These are phyloP conservation scores for Euptelea pleiosperma DNA, from an alignment of 164 flowering plant species.

Conservation along the genomic window DNA sequence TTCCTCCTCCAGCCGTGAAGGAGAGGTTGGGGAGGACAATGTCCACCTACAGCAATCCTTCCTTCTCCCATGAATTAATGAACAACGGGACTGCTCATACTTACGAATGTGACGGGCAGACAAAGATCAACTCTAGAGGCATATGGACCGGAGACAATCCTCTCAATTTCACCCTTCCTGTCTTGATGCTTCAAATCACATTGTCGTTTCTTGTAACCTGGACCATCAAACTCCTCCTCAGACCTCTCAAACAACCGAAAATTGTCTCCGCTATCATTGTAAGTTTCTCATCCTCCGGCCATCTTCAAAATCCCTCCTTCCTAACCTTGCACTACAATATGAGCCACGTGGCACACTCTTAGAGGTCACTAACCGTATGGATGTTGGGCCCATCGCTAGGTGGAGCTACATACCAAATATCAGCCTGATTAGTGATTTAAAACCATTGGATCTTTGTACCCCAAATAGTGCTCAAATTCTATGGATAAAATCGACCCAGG, in stretches of 20 bases:
- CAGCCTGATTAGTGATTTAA: no score
- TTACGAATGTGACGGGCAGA: neutral
- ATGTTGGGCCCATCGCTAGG: no score
- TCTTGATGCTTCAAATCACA: slow-evolving; percentile 11
- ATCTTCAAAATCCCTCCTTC: no score
- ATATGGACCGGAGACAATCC: slow-evolving; percentile 16
- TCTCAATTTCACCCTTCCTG: slow-evolving; percentile 11
- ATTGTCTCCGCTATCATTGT: slow-evolving; percentile 24
- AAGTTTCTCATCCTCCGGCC: slow-evolving; percentile 7
- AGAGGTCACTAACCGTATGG: no score
- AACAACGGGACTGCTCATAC: neutral
- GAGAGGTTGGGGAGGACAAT: neutral
- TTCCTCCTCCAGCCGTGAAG: neutral
- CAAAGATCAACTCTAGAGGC: neutral
- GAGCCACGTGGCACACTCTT: no score
- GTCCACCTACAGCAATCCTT: neutral
- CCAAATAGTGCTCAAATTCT: no score
- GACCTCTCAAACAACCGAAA: slow-evolving; percentile 25
- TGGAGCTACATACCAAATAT: no score
- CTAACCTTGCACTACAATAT: no score
- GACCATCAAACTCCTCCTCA: slow-evolving; percentile 15
- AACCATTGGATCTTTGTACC: no score
- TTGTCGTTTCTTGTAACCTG: slow-evolving; percentile 5
- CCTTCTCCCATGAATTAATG: neutral
- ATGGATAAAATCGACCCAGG: no score